A percentile compares a stretch with the other conserved stretches of the same genome.
Conservation (phyloP, 257 asterid species). For the Buddleja alternifolia region DNA sequence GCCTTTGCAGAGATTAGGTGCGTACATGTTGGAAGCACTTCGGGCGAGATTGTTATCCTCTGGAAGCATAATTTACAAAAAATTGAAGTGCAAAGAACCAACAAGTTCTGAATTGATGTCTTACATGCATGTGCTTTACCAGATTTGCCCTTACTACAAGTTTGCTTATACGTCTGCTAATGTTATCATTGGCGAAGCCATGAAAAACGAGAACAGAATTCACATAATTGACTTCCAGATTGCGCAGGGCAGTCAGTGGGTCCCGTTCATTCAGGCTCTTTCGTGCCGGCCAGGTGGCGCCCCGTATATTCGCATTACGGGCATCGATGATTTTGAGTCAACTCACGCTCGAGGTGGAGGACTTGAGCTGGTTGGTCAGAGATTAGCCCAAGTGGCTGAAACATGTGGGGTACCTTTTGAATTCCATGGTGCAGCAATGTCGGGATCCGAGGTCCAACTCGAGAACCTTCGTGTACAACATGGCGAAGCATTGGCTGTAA, state of each 20-base stretch:
- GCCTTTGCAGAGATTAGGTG: conserved; percentile 62
- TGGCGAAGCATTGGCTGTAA: conserved; percentile 76
- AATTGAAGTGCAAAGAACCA: conserved; percentile 65
- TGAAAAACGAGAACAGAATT: conserved; percentile 53
- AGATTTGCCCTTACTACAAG: conserved; percentile 61
- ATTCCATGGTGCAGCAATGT: conserved; percentile 68
- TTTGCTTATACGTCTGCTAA: conserved; percentile 67
- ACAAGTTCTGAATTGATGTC: conserved; percentile 61
- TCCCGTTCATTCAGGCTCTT: conserved; percentile 46
- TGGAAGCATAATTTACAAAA: conserved; percentile 66
- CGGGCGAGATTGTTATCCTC: conserved; percentile 60
- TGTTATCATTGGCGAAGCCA: conserved; percentile 51
- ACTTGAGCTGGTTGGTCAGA: conserved; percentile 54
- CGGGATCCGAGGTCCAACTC: conserved; percentile 56
- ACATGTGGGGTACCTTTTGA: conserved; percentile 60
- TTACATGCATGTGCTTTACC: conserved; percentile 55
- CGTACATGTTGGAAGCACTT: conserved; percentile 71
- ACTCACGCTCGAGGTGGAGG: conserved; percentile 70
- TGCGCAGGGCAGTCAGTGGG: conserved; percentile 79
- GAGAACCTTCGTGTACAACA: conserved; percentile 45
- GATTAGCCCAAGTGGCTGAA: conserved; percentile 46
- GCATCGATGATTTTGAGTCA: conserved; percentile 67
- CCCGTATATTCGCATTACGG: conserved; percentile 53
- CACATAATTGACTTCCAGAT: conserved; percentile 68
- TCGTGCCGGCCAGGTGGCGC: conserved; percentile 61